These are phyloP conservation scores for Coriolopsis trogii DNA, from an alignment of 1,284 basidiomycete genomes.

Conservation along the genomic window DNA sequence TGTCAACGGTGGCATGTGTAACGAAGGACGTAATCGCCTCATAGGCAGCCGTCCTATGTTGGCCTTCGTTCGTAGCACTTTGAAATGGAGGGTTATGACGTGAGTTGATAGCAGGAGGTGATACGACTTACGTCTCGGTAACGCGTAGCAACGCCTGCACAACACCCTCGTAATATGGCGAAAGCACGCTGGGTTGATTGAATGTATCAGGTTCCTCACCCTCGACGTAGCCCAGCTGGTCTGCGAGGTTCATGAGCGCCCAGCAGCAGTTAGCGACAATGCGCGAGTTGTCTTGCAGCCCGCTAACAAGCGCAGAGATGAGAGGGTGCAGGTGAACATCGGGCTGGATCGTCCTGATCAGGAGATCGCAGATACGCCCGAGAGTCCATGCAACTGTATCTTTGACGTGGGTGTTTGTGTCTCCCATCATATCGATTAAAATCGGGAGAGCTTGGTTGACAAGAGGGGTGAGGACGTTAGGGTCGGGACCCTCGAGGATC, in stretches of 20 bases:
- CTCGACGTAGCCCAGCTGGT: slow-evolving; percentile 73
- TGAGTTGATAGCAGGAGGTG: neutral
- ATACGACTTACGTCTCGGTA: slow-evolving; percentile 74
- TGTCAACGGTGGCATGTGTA: slow-evolving; percentile 81
- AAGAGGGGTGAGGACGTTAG: slow-evolving; percentile 83
- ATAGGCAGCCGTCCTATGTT: slow-evolving; percentile 95
- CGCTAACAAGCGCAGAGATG: slow-evolving; percentile 82
- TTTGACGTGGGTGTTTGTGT: slow-evolving; percentile 86
- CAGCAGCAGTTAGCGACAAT: slow-evolving; percentile 96
- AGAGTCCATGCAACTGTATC: slow-evolving; percentile 99
- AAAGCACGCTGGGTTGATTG: slow-evolving; percentile 71
- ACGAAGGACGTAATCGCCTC: slow-evolving; percentile 92
- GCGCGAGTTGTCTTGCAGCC: slow-evolving; percentile 81
- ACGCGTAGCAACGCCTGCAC: slow-evolving; percentile 81
- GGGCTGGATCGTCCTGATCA: slow-evolving; percentile 87
- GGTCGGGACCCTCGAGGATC: slow-evolving; percentile 95
- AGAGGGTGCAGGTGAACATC: slow-evolving; percentile 88
- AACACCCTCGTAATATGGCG: slow-evolving; percentile 89
- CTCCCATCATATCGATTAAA: slow-evolving; percentile 95
- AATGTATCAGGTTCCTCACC: slow-evolving; percentile 55
- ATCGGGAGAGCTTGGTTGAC: slow-evolving; percentile 95
- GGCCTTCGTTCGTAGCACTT: slow-evolving; percentile 87
- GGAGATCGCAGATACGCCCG: slow-evolving; percentile 91
- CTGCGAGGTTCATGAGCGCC: slow-evolving; percentile 94
- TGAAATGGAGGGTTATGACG: slow-evolving; percentile 18